Evolutionary conservation across 306 rosid genomes (phyloP).

Genomic region (Gastrolobium bilobum): DNA sequence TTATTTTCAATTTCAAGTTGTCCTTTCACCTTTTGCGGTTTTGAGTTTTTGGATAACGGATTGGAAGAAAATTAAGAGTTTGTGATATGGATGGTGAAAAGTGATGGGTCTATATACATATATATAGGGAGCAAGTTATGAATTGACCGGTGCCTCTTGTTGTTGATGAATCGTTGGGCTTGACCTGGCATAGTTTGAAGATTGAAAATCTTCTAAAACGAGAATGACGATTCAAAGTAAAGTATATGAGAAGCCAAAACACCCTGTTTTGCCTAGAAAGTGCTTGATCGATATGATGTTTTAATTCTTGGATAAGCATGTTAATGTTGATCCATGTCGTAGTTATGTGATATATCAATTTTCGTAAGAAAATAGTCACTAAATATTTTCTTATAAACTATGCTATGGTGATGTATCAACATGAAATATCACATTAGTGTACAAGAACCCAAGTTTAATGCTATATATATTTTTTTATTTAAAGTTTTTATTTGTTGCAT

Average conservation of each 20-base stretch:
- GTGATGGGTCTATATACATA: neutral
- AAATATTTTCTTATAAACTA: too few species aligned
- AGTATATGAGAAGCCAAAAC: neutral
- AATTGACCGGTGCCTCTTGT: constrained; percentile 19
- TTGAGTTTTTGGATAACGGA: neutral
- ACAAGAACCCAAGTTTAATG: too few species aligned
- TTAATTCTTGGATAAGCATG: too few species aligned
- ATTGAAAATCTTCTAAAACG: neutral
- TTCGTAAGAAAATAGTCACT: too few species aligned
- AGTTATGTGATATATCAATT: too few species aligned
- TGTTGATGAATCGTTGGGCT: neutral
- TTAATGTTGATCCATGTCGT: too few species aligned
- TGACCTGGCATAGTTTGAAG: constrained; percentile 27
- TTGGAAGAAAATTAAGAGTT: neutral
- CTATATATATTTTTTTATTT: neutral
- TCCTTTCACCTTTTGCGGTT: too few species aligned
- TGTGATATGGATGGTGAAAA: constrained; percentile 1
- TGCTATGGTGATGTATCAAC: too few species aligned
- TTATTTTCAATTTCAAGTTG: neutral
- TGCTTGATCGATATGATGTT: neutral
- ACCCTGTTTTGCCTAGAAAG: neutral
- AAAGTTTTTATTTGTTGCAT: too few species aligned
- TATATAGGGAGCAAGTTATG: neutral
- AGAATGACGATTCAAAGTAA: neutral
- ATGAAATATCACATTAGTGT: too few species aligned